Conservation (phyloP, 148 eudicot species). For the Chenopodium formosanum region DNA sequence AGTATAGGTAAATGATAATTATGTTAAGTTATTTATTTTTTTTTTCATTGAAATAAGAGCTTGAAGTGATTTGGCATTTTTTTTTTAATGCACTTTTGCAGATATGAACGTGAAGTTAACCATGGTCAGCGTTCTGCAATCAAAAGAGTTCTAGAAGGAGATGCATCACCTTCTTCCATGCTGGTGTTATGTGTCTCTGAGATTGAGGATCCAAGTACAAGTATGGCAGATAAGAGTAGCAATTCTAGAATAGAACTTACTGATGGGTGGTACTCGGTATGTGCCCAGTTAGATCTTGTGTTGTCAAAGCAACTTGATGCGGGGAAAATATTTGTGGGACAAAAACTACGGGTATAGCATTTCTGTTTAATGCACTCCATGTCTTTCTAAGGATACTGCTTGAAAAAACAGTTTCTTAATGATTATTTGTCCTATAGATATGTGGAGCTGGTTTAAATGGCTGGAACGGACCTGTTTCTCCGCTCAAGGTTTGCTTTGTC, state of each 20-base stretch:
- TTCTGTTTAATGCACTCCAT: background rate
- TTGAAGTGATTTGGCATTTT: constrained; percentile 8
- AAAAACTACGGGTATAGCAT: constrained; percentile 68
- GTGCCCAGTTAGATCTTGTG: constrained; percentile 66
- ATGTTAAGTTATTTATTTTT: background rate
- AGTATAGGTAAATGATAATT: constrained; percentile 52
- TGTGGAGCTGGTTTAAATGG: constrained; percentile 85
- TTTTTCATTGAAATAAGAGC: background rate
- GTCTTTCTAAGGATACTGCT: background rate
- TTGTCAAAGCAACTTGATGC: constrained; percentile 59
- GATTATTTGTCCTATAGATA: constrained; percentile 52
- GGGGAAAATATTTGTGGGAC: constrained; percentile 85
- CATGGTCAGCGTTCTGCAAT: constrained; percentile 88
- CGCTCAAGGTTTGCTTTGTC: constrained; percentile 60
- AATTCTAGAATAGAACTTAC: constrained; percentile 61
- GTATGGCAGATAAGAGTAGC: constrained; percentile 30
- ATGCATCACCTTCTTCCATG: constrained; percentile 74
- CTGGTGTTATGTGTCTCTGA: constrained; percentile 80
- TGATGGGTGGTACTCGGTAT: constrained; percentile 91
- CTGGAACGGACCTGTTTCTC: constrained; percentile 87
- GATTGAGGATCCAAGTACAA: constrained; percentile 35
- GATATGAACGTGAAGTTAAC: constrained; percentile 96
- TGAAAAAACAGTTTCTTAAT: constrained; percentile 3
- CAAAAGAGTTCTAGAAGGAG: constrained; percentile 86
- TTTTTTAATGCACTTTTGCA: constrained; percentile 29